Percentiles rank a stretch among this genome's conserved stretches.
Evolutionary conservation across 257 asterid genomes (phyloP).

Genomic region (Paulownia fortunei): DNA sequence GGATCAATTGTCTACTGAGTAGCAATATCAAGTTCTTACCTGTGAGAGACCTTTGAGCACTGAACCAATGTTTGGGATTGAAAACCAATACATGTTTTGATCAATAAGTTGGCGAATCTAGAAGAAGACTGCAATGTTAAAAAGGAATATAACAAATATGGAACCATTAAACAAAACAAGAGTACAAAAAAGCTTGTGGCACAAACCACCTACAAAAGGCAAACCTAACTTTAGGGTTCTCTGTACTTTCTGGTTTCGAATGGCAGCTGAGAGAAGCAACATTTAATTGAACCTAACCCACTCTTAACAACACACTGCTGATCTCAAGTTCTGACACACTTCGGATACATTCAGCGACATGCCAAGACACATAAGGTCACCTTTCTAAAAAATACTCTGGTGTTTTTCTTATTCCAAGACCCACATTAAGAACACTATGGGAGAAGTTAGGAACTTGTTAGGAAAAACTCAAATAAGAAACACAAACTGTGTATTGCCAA

Average conservation of each 20-base stretch:
- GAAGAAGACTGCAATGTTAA: slow-evolving; percentile 39
- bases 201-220: not conserved
- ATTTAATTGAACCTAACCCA: not conserved
- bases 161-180: slow-evolving; percentile 5
- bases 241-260: not conserved
- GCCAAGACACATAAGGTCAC: not conserved
- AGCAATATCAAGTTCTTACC: slow-evolving; percentile 49
- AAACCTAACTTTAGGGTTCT: not conserved
- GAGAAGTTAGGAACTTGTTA: not conserved
- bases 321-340: not conserved
- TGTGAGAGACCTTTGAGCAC: slow-evolving; percentile 94
- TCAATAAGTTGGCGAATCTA: slow-evolving; percentile 94
- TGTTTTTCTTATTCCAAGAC: not conserved
- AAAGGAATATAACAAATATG: slow-evolving; percentile 28
- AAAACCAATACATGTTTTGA: slow-evolving; percentile 94
- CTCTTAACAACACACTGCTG: not conserved
- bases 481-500: not conserved
- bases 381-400: not conserved
- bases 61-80: slow-evolving; percentile 90
- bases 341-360: not conserved
- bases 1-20: not conserved
- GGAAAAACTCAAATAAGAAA: not conserved
- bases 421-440: not conserved
- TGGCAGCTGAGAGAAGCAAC: not conserved
- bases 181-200: not conserved